These are phyloP conservation scores for Salix exigua DNA, from an alignment of 345 rosid species.

Conservation along the genomic window DNA sequence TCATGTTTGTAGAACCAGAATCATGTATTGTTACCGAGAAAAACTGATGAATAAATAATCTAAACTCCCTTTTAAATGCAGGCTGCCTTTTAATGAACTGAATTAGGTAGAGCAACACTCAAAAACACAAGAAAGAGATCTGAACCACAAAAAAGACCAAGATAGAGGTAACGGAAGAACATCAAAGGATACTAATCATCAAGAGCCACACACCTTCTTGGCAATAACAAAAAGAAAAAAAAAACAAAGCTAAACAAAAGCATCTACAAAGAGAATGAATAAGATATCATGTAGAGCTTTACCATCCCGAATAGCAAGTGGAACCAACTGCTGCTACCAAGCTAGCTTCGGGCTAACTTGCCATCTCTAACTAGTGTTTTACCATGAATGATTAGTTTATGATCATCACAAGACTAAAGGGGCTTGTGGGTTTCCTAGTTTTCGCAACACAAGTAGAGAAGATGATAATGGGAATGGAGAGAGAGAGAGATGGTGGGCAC, in stretches of 20 bases:
- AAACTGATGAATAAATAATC: neutral
- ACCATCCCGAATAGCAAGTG: constrained; percentile 11
- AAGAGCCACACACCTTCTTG: neutral
- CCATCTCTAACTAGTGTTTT: neutral
- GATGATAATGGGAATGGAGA: neutral
- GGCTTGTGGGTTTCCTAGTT: constrained; percentile 6
- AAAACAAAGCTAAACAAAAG: neutral
- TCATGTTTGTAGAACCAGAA: neutral
- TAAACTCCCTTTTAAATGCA: neutral
- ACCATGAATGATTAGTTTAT: neutral
- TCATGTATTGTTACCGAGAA: neutral
- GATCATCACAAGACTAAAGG: constrained; percentile 13
- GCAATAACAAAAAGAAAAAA: neutral
- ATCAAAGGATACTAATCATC: neutral
- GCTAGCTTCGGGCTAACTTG: constrained; percentile 16
- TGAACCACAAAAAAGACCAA: neutral
- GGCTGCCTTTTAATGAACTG: neutral
- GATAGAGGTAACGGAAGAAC: neutral
- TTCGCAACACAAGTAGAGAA: constrained; percentile 13
- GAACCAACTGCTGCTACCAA: constrained; percentile 16
- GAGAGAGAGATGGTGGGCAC: constrained; percentile 15
- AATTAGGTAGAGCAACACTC: neutral
- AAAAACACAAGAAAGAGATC: neutral
- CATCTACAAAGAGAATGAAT: neutral
- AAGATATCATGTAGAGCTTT: neutral